These are phyloP conservation scores for Trypanosomatidae sp. DNA, from an alignment of 208 protist species.

Conservation along the genomic window DNA sequence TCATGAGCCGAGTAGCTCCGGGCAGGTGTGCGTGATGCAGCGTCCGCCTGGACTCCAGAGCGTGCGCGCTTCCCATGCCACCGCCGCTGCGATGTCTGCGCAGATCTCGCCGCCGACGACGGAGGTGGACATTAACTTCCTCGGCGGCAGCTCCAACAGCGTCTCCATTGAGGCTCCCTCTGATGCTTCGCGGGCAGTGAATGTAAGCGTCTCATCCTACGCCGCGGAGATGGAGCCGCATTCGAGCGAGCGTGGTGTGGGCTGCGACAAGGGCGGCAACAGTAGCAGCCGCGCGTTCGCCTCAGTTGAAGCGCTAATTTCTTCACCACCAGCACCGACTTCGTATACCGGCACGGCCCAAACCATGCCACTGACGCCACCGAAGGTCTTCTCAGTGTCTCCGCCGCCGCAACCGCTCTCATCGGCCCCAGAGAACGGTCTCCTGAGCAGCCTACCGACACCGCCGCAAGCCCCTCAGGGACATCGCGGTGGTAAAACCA, in stretches of 20 bases:
- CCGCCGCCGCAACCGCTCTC: neutral
- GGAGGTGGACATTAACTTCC: neutral
- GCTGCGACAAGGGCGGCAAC: slow-evolving; percentile 1
- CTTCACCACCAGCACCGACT: neutral
- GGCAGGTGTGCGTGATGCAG: neutral
- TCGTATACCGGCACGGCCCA: neutral
- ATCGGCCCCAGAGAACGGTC: neutral
- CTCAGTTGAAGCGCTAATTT: neutral
- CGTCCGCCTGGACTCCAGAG: neutral
- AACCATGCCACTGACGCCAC: neutral
- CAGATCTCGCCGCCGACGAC: neutral
- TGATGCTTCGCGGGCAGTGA: neutral
- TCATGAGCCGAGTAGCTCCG: neutral
- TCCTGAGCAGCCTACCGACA: neutral
- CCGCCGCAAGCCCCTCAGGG: neutral
- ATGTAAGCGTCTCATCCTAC: neutral
- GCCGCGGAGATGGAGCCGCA: neutral
- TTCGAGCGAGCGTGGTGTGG: neutral
- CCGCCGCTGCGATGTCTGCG: neutral
- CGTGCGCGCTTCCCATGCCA: neutral
- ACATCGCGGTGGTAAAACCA: neutral
- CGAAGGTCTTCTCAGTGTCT: neutral
- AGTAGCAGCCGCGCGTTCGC: neutral
- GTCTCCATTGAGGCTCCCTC: neutral
- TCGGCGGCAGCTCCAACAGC: neutral